These are phyloP conservation scores for Collybia sordida DNA, from an alignment of 768 basidiomycete species.

Conservation along the genomic window DNA sequence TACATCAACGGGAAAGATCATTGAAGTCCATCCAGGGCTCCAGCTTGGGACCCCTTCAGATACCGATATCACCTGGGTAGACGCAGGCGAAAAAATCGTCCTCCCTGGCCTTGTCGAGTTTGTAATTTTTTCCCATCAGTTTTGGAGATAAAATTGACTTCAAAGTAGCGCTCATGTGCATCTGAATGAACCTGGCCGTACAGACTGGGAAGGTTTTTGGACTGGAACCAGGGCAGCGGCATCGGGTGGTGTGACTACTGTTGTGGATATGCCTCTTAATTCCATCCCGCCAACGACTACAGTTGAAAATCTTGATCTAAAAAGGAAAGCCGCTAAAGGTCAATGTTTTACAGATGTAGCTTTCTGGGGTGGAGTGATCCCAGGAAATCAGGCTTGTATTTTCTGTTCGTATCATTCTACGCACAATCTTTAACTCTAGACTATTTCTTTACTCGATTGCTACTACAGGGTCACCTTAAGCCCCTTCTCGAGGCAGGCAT, in stretches of 20 bases:
- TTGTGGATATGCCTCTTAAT: constrained; percentile 98
- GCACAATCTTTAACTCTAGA: neutral
- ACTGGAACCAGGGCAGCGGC: constrained; percentile 90
- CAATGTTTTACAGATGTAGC: constrained; percentile 83
- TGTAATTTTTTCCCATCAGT: constrained; percentile 22
- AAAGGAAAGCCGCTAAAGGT: constrained; percentile 67
- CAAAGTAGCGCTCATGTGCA: constrained; percentile 79
- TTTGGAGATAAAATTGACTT: constrained; percentile 1
- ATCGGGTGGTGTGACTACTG: constrained; percentile 91
- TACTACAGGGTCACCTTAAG: constrained; percentile 60
- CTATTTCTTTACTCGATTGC: neutral
- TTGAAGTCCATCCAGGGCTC: constrained; percentile 38
- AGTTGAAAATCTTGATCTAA: constrained; percentile 67
- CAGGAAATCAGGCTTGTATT: constrained; percentile 73
- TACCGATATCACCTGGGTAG: constrained; percentile 40
- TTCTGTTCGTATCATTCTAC: constrained; percentile 2
- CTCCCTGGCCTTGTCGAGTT: constrained; percentile 85
- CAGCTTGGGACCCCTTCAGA: constrained; percentile 28
- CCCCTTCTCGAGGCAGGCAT: constrained; percentile 81
- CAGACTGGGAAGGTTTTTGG: constrained; percentile 92
- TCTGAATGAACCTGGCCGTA: constrained; percentile 91
- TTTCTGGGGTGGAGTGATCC: constrained; percentile 96
- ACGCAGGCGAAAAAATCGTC: constrained; percentile 57
- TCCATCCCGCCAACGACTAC: constrained; percentile 96
- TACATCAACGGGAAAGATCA: constrained; percentile 57